These are phyloP conservation scores for Fraxinus pennsylvanica DNA, from an alignment of 257 asterid species.

Conservation along the genomic window DNA sequence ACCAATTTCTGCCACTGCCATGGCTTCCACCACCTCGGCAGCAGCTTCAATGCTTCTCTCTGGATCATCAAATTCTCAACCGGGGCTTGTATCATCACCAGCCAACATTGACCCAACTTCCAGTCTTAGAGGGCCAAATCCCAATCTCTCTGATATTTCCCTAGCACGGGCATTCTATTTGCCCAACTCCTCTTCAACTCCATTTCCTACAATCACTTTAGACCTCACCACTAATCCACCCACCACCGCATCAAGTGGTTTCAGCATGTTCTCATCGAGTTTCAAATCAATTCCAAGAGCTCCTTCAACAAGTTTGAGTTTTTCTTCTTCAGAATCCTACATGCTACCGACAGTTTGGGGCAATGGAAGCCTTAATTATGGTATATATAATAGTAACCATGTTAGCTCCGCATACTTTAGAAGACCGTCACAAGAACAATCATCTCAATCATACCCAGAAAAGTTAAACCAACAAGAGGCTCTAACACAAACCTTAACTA, in stretches of 20 bases:
- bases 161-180: conserved; percentile 40
- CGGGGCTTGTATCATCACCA: conserved; percentile 11
- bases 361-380: conserved; percentile 33
- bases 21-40: conserved; percentile 94
- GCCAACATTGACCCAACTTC: conserved; percentile 11
- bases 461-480: conserved; percentile 49
- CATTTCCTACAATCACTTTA: conserved; percentile 74
- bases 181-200: conserved; percentile 42
- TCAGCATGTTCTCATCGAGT: conserved; percentile 43
- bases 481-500: conserved; percentile 72
- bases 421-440: conserved; percentile 38
- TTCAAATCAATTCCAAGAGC: conserved; percentile 33
- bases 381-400: conserved; percentile 26
- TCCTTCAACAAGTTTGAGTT: conserved; percentile 50
- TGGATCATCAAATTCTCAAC: conserved; percentile 60
- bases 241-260: conserved; percentile 34
- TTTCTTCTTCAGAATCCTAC: conserved; percentile 41
- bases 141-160: conserved; percentile 26
- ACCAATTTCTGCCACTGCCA: conserved; percentile 77
- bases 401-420: conserved; percentile 29
- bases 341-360: conserved; percentile 39
- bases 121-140: conserved; percentile 30
- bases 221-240: conserved; percentile 64
- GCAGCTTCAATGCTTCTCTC: conserved; percentile 96
- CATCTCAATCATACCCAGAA: conserved; percentile 30